These are phyloP conservation scores for Pueraria montana DNA, from an alignment of 306 rosid genomes.

Conservation along the genomic window DNA sequence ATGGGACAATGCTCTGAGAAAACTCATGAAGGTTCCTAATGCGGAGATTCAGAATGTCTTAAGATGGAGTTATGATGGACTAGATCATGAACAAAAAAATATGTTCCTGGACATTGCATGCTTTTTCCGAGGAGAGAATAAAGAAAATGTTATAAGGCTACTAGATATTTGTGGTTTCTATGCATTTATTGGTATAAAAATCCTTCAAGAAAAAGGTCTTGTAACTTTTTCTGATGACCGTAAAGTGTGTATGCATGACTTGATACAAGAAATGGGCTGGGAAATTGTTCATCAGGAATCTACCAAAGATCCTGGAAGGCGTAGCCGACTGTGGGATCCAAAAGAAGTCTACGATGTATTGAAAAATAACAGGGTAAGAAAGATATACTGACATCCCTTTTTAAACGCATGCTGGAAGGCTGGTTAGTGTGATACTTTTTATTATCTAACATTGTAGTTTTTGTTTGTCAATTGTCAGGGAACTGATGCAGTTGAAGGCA, in stretches of 20 bases:
- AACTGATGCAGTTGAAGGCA: constrained; percentile 41
- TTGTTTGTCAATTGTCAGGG: constrained; percentile 37
- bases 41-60: constrained; percentile 33
- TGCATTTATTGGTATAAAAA: neutral
- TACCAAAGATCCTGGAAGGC: constrained; percentile 26
- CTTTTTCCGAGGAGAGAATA: constrained; percentile 33
- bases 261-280: constrained; percentile 48
- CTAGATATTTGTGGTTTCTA: constrained; percentile 39
- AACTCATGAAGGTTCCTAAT: constrained; percentile 35
- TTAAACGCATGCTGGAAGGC: neutral
- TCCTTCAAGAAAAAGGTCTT: constrained; percentile 40
- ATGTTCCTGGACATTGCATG: constrained; percentile 46
- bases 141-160: constrained; percentile 21
- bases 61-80: constrained; percentile 45
- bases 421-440: neutral
- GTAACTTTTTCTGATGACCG: neutral
- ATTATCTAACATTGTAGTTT: neutral
- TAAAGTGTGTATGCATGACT: constrained; percentile 45
- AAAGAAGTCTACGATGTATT: constrained; percentile 43
- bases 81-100: constrained; percentile 31
- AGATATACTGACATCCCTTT: neutral
- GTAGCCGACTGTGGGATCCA: constrained; percentile 33
- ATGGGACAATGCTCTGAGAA: constrained; percentile 44
- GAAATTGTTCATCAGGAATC: constrained; percentile 45
- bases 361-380: constrained; percentile 41